Base-by-base conservation (phyloP, 2,329 filamentous ascomycete species). In the Cytospora paraplurivora region DNA sequence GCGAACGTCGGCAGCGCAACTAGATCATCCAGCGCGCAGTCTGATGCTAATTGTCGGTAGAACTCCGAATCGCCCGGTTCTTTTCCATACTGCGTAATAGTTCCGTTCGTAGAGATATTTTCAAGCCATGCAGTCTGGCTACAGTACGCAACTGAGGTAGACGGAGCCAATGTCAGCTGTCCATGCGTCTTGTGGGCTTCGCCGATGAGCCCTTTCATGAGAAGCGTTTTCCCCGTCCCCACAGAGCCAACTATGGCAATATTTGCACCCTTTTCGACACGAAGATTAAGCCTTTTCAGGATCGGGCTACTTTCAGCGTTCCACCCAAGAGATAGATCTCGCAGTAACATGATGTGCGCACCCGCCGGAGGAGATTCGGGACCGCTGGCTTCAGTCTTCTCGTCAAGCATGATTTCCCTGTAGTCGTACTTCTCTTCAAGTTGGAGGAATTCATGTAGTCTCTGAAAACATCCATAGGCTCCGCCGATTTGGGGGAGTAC, bases 201-300 rank as follows among this genome's bases (percentile, higher is more conserved):
- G 12, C 70, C 69, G 1, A 73, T 65, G 11, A 74, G 66, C 49
- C 68, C 65, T 50, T 71, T 57, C 37, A 71, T 38, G 8, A 71
- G 56, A 12, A 67, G 59, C 0, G 68, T 68, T 56, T 74, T 74
- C 33, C 72, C 72, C 34, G 65, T 70, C 10, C 71, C 71, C 11
- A 72, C 69, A 10, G 69, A 68, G 11, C 72, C 72, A n/a, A 69
- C 64, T 15, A 73, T 65, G 33, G 68, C 64, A 56, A 68, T 62
- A 37, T 67, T 62, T 38, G 62, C 63, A 7, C 69, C 68, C 34
- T 55, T 63, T 13, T 35, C 13, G 19, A 69, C 50, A 15, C 56
- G 59, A 12, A 71, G 55, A 35, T 66, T 69, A 41, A 71, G 59
- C 52, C 69, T 52, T n/a, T 67, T 60, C 5, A 70, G 32, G 10